Percentiles rank a stretch among this genome's conserved stretches.
These are phyloP conservation scores for Phialophora chinensis DNA, from an alignment of 2,329 filamentous ascomycete genomes.

Conservation along the genomic window DNA sequence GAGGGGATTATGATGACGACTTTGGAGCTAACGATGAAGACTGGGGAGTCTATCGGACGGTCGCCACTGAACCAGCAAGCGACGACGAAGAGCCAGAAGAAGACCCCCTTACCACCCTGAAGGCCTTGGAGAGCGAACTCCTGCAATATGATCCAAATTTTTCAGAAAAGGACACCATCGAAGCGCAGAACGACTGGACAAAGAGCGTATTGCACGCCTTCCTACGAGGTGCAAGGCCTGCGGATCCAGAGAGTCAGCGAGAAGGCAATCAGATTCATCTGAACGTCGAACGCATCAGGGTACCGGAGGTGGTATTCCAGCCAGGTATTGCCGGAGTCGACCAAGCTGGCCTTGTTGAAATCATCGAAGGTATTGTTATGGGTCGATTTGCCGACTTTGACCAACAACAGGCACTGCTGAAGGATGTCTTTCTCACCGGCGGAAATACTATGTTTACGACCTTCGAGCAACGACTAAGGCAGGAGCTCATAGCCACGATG, in stretches of 20 bases:
- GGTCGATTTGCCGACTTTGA: conserved; percentile 70
- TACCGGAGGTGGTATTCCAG: conserved; percentile 91
- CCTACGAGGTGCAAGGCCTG: conserved; percentile 83
- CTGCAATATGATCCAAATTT: conserved; percentile 86
- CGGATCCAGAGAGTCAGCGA: conserved; percentile 77
- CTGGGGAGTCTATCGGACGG: conserved; percentile 95
- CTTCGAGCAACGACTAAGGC: conserved; percentile 80
- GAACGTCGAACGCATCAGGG: conserved; percentile 93
- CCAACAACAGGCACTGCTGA: conserved; percentile 72
- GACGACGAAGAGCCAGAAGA: conserved; percentile 93
- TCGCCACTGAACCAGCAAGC: conserved; percentile 77
- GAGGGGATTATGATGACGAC: conserved; percentile 86
- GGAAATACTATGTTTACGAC: conserved; percentile 85
- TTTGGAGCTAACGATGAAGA: conserved; percentile 98
- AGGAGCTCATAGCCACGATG: conserved; percentile 74
- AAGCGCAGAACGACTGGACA: conserved; percentile 93
- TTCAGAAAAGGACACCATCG: conserved; percentile 87
- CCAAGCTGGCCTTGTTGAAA: conserved; percentile 91
- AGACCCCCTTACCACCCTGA: conserved; percentile 76
- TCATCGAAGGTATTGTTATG: conserved; percentile 85
- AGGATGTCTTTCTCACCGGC: conserved; percentile 92
- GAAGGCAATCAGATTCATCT: conserved; percentile 89
- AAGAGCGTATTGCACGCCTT: conserved; percentile 91
- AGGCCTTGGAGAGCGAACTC: conserved; percentile 80
- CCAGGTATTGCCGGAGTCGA: conserved; percentile 90